phyloP scores from a whole-genome alignment of 345 rosid genomes.

The Aurinia saxatilis region DNA sequence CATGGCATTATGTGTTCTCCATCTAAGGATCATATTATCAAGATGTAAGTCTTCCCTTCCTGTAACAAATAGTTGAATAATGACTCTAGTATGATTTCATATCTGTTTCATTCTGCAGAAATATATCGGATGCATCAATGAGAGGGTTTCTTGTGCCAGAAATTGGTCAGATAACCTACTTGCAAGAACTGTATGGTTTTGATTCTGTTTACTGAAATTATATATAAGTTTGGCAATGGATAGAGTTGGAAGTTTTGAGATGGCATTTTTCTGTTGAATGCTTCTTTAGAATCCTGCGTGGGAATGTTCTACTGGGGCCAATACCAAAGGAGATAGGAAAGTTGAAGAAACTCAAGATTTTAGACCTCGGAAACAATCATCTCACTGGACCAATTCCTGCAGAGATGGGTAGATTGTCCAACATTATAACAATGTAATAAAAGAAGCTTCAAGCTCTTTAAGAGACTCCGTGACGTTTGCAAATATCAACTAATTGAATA shows the following conservation, averaged over 20 bases:
- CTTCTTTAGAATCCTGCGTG: slow-evolving; percentile 57
- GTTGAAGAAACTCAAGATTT: slow-evolving; percentile 62
- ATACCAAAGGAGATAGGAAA: slow-evolving; percentile 83
- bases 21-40: slow-evolving; percentile 55
- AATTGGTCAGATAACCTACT: slow-evolving; percentile 55
- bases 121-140: slow-evolving; percentile 50
- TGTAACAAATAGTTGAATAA: background rate
- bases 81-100: background rate
- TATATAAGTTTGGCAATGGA: slow-evolving; percentile 1
- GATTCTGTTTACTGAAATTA: background rate
- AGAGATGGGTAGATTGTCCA: slow-evolving; percentile 65
- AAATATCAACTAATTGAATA: background rate
- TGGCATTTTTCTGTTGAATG: background rate
- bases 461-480: background rate
- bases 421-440: slow-evolving; percentile 46
- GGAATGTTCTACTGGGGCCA: slow-evolving; percentile 62
- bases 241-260: slow-evolving; percentile 2
- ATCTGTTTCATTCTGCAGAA: slow-evolving; percentile 42
- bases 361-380: slow-evolving; percentile 91
- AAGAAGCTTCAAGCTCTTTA: background rate
- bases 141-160: slow-evolving; percentile 85
- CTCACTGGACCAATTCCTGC: slow-evolving; percentile 75
- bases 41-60: slow-evolving; percentile 56
- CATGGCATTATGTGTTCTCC: slow-evolving; percentile 52
- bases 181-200: slow-evolving; percentile 73